Evolutionary conservation across 2,329 filamentous ascomycete genomes (phyloP), one percentile per base, ranked within the genome.

Genomic region (Ophiostoma montium): DNA sequence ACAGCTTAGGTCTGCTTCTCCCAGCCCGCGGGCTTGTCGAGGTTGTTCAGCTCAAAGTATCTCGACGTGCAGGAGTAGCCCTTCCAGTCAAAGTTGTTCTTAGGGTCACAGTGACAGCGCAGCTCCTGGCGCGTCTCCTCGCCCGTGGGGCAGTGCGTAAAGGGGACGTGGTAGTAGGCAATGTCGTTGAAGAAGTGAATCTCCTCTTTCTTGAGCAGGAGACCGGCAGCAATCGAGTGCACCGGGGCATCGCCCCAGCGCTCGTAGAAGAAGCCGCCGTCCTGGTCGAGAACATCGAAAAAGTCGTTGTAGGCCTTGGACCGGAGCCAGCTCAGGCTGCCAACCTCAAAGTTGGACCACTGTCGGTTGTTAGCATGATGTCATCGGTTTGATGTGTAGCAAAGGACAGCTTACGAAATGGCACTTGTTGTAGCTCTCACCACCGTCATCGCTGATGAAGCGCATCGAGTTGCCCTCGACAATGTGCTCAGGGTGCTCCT

Each of bases 271-370:
- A 98, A 98, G 54, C 92, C 92, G 55, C 92, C 92, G 48, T 94
- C 88, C 57, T 78, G 71, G 66, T 98, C 92, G 30, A 98, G 78
- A 6, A 80, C 76, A 46, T 89, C 78, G 61, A 98, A 98, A 70
- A 80, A 98, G 67, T 96, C 90, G 41, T 82, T 69, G 68, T 98
- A 98, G 19, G 85, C 76, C 63, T 89, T 72, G 56, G 86, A 92
- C 56, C 92, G 83, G 49, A 98, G 78, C 88, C 92, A 98, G 60
- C 94, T 78, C 35, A 98, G 75, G 67, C 84, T 94, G 56, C 90
- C 92, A 57, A 98, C 83, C 66, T 98, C 92, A 58, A 98, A 98
- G 72, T 98, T 98, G 61, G 90, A 96, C 92, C 92, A 98, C 85
- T 90, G 52, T 32, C 23, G 13, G 8, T 13, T 46, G 57, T 66